Conservation (phyloP, 768 basidiomycete species). For the Mycena venus region DNA sequence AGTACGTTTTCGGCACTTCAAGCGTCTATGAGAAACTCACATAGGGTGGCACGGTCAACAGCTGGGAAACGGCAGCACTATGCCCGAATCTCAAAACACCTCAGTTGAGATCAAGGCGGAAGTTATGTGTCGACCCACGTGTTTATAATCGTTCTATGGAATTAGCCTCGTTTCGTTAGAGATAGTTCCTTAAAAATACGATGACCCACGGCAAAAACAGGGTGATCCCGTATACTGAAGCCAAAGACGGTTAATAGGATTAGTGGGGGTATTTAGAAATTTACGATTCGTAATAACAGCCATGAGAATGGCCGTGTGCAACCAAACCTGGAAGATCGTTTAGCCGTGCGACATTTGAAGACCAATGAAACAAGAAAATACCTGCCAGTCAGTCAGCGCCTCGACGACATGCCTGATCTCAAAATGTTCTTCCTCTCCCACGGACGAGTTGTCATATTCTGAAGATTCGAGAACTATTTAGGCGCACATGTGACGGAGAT, state of each 20-base stretch:
- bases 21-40: background rate
- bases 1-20: background rate
- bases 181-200: background rate
- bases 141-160: conserved; percentile 70
- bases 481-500: background rate
- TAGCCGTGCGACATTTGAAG: no score
- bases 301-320: conserved; percentile 43
- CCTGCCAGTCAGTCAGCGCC: conserved; percentile 76
- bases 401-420: conserved; percentile 65
- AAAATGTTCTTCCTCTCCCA: conserved; percentile 74
- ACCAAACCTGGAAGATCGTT: no score
- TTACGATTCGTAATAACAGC: conserved; percentile 70
- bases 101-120: background rate
- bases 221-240: conserved; percentile 75
- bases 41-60: conserved; percentile 79
- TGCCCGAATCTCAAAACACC: conserved; percentile 65
- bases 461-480: background rate
- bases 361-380: conserved; percentile 36
- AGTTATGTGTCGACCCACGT: conserved; percentile 45
- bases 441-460: conserved; percentile 70
- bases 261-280: conserved; percentile 39
- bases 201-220: conserved; percentile 75
- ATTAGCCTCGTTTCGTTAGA: background rate
- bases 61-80: conserved; percentile 66
- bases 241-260: background rate